These are phyloP conservation scores for Isabelozyma rhagii DNA, from an alignment of 805 yeast species.

Conservation along the genomic window DNA sequence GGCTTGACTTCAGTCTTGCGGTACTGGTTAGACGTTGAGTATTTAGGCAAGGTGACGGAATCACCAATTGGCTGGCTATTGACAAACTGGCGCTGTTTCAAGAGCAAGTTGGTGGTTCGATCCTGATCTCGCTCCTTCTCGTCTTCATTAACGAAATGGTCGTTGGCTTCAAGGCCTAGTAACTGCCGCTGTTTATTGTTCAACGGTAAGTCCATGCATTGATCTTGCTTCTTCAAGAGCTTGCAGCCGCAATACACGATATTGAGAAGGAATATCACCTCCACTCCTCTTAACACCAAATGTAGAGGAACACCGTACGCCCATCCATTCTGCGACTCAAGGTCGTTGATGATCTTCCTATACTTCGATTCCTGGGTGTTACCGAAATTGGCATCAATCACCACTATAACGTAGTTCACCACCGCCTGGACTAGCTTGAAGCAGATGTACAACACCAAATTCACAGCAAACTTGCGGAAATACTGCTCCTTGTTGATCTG, in stretches of 20 bases:
- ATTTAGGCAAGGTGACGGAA: no score
- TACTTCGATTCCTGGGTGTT: not conserved
- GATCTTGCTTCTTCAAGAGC: conserved; percentile 42
- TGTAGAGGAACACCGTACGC: not conserved
- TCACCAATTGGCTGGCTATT: no score
- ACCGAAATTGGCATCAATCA: conserved; percentile 5
- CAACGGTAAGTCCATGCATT: conserved; percentile 50
- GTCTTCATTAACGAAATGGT: not conserved
- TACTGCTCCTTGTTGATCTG: conserved; percentile 42
- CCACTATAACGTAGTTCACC: conserved; percentile 11
- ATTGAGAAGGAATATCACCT: conserved; percentile 18
- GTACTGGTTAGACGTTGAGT: no score
- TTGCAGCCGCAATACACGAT: conserved; percentile 23
- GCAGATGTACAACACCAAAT: conserved; percentile 22
- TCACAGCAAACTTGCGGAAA: conserved; percentile 26
- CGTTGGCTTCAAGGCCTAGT: conserved; percentile 33
- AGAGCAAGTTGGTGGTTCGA: not conserved
- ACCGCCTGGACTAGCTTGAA: conserved; percentile 10
- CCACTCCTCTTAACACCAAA: not conserved
- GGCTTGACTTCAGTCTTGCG: no score
- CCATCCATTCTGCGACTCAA: not conserved
- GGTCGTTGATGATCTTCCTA: conserved; percentile 1
- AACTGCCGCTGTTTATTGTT: conserved; percentile 43
- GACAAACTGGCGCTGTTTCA: not conserved
- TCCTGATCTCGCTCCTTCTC: not conserved